Base-by-base conservation (phyloP, 192 early-diverging fungal genomes). In the Backusella luteola region DNA sequence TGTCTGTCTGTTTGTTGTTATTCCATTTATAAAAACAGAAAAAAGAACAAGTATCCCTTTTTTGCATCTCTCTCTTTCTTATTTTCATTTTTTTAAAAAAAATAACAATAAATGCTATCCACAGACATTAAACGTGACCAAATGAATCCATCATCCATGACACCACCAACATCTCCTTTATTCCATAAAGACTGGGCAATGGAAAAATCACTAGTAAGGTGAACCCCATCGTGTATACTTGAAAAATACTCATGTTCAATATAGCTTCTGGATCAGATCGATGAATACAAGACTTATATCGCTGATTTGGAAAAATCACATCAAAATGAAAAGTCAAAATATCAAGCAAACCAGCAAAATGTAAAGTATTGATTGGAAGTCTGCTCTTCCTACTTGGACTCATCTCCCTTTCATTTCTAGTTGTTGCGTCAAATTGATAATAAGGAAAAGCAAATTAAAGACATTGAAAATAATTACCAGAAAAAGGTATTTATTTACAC, bases 171-270 rank as follows among this genome's bases (percentile, higher is more conserved):
- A 34, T 44, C 34, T 2, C 15, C 34, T 39, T 49, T 44, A 39
- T 32, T 46, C 26, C 67, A 1, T 34, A 38, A 77, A 52, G 76
- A 77, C 35, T 77, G 76, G 76, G 76, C 71, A 63, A 19, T 71
- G 21, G 76, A 77, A 34, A 69, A 77, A 38, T 32, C 76, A 26
- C 46, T 44, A 8, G 76, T 77, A 71, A 70, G 15, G n/a, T 19
- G 4, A 39, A 39, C 3, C 8, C 8, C 38, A 12, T n/a, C 11
- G 0, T 0, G 4, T 17, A 8, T 26, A 56, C 8, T 23, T 34
- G 8, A 19, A 69, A 69, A 4, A 14, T 21, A 69, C 35, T 41
- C 36, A 69, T 39, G 4, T 17, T 56, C 29, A 29, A 17, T 53
- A n/a, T 73, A 73, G 71, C 32, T 73, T 34, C 34, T 73, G 9